Base-by-base conservation (phyloP, 2,329 filamentous ascomycete species). In the Diaporthe capsici region DNA sequence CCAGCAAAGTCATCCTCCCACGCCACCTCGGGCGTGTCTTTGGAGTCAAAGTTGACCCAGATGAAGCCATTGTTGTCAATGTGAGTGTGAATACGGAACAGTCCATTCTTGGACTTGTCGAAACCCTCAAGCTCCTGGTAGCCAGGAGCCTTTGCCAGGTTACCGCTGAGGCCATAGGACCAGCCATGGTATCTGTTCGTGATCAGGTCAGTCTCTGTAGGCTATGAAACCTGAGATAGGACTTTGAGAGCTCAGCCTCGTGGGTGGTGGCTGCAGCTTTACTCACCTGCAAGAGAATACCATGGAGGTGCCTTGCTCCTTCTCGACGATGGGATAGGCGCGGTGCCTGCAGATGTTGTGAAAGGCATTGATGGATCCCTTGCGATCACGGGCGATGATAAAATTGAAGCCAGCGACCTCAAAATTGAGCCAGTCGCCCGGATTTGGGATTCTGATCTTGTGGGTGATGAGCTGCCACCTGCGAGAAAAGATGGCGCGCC, bases 331-430 rank as follows among this genome's bases (percentile, higher is more conserved):
- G 0, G 90, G 89, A 79, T 89, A 92, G 31, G 91, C 91, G 9
- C 91, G 86, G 80, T 92, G 91, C 2, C 91, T 84, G 82, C 91
- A 92, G 49, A 92, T 85, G 79, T 92, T 92, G 83, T 92, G 91
- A 80, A 92, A 92, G 22, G 86, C 90, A 75, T 90, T 88, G 81
- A 92, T 87, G 8, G 86, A 85, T 13, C 86, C 87, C 12, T 87
- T 82, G 37, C 87, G 85, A 79, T 91, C 89, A 22, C 82, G 83
- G 71, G 86, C 84, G 15, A 92, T 81, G 78, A 92, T 83, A 80
- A 92, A 89, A 34, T 89, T 84, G 81, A 88, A 91, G 17, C 87
- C 90, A 9, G 90, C 89, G 7, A 90, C 81, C 17, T 88, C 85
- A 76, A 87, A 92, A 28, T 87, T 86, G 39, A 91, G 84, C 82